Conservation (phyloP, 805 yeast genomes). For the Priceomyces haplophilus region DNA sequence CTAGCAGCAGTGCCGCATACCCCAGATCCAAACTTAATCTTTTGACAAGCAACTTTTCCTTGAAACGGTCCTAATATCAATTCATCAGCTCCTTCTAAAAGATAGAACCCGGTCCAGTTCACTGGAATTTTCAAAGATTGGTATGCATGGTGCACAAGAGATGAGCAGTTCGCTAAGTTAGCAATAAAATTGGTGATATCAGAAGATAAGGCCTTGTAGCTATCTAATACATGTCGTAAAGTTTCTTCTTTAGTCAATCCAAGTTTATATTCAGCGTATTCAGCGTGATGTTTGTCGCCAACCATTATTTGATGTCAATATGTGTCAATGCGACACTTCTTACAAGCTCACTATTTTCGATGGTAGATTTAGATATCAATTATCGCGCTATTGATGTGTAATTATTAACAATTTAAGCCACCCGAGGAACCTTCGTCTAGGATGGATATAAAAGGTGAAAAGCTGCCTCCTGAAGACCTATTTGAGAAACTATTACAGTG, state of each 20-base stretch:
- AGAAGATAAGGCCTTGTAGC: constrained; percentile 61
- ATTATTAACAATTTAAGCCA: background rate
- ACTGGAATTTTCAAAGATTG: constrained; percentile 55
- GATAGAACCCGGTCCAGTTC: constrained; percentile 95
- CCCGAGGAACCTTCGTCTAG: background rate
- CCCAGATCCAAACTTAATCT: constrained; percentile 73
- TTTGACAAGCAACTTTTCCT: constrained; percentile 95
- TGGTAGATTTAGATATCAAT: background rate
- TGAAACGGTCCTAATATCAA: constrained; percentile 89
- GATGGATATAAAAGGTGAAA: background rate
- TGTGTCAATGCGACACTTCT: background rate
- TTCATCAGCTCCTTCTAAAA: constrained; percentile 41
- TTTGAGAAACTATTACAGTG: constrained; percentile 8
- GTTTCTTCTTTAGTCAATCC: constrained; percentile 47
- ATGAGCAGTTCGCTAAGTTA: constrained; percentile 81
- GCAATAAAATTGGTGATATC: constrained; percentile 83
- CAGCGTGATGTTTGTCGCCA: constrained; percentile 58
- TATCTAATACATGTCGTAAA: constrained; percentile 53
- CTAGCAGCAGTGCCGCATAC: constrained; percentile 89
- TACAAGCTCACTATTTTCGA: background rate
- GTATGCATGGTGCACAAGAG: constrained; percentile 86
- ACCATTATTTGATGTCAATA: no score
- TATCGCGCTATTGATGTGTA: background rate
- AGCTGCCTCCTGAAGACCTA: background rate
- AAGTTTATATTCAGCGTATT: constrained; percentile 52